Evolutionary conservation across 306 rosid species (phyloP), one percentile per base, ranked within the genome.

Genomic region (Vicia sativa): DNA sequence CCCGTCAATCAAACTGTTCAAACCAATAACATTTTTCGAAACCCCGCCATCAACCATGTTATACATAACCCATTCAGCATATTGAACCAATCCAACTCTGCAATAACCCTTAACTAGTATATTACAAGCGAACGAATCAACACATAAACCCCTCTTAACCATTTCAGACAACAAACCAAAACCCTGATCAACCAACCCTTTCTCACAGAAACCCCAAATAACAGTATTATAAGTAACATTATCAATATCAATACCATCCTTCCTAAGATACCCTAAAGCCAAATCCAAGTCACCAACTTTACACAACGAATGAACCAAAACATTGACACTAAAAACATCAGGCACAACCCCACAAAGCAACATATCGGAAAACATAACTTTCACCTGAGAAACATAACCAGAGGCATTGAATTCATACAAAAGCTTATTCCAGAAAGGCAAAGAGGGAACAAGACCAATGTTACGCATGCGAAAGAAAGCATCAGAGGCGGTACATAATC

Each of bases 221-320:
- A 90, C 79, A 67, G 88, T 85, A 71, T 90, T 87, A 62, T 84
- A 90, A 0, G 87, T 85, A 66, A 90, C 90, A 78, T 82, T 74
- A 77, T 88, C 92, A 68, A 60, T n/a, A 70, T 84, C 89, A 72
- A 66, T 7, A 63, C 64, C 81, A 62, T 48, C 55, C 52, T 35
- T 57, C 67, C 88, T 82, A 2, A 87, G 76, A 73, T 83, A 80
- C 41, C 74, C 83, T 68, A 90, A 74, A 44, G 91, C 84, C 82
- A 66, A 60, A 55, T 67, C 79, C 89, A 85, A 77, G 10, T 87
- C 74, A 60, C 91, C 91, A 15, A 31, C 60, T 84, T 87, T 90
- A 73, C 95, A 90, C 18, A 82, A 73, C 5, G 95, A 90, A 74
- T 87, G 96, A 79, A 90, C 84, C 79, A 90, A 78, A 55, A 87